Evolutionary conservation across 495 filamentous ascomycete species (phyloP), one percentile per base, ranked within the genome.

Genomic region (Bryoglossum gracile): DNA sequence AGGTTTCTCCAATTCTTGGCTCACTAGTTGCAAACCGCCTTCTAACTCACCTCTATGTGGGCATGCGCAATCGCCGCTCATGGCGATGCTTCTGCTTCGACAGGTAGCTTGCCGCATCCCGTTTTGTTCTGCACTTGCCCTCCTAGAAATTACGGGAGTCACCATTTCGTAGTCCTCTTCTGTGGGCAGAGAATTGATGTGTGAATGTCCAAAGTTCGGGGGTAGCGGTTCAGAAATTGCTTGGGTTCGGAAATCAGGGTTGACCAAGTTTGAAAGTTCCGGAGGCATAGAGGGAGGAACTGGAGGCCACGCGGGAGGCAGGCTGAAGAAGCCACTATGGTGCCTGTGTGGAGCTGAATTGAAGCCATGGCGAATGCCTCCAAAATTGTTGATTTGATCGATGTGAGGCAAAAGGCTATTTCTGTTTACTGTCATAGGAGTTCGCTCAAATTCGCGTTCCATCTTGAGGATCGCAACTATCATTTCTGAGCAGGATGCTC

Each of bases 341-440:
- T 8, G 28, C n/a, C 28, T 13, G 28, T 32, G 28, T 6, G 28
- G n/a, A 13, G 28, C 6, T 8, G 28, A 32, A 9, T 50, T 41
- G 19, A 50, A 50, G n/a, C 47, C 38, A 42, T 42, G 47, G 5
- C 38, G 39, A 25, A 50, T 30, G 18, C 28, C 28, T 19, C 38
- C 18, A 24, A 50, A 43, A 3, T 24, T 36, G 26, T 24, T 35
- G 36, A 24, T 5, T 17, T 3, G 38, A 9, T 25, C 13, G 38
- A 41, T 22, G 38, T 14, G 6, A 22, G 22, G 8, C 0, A 0
- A 3, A 10, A 13, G 4, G 11, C 8, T 23, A 10, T 6, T 2
- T 3, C 38, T 5, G 38, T 4, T 8, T 13, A 1, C 2, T n/a
- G 38, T 24, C 4, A 22, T 11, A 24, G 34, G 23, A 17, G 34